Conservation (phyloP, 1,284 basidiomycete species). For the Heterobasidion occidentale region DNA sequence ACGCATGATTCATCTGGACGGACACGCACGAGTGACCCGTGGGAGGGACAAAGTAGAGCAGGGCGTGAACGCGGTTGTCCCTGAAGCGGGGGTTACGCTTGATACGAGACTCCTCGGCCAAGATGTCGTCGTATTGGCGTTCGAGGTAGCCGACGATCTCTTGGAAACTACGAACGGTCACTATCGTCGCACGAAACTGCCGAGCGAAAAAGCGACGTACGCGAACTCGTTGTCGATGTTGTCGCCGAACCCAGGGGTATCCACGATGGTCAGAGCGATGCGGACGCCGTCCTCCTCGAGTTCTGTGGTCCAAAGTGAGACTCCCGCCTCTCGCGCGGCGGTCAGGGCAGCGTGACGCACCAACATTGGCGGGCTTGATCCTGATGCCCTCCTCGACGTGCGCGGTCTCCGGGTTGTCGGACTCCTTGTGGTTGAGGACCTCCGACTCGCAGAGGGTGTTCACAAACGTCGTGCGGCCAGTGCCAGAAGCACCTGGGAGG, state of each 20-base stretch:
- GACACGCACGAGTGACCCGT: constrained; percentile 67
- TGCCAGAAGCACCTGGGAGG: constrained; percentile 81
- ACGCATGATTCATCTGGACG: background rate
- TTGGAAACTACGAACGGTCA: constrained; percentile 61
- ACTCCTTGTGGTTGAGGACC: constrained; percentile 80
- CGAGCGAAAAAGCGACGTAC: constrained; percentile 43
- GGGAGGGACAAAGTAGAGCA: constrained; percentile 98
- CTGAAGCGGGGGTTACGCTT: constrained; percentile 99
- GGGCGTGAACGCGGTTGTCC: constrained; percentile 93
- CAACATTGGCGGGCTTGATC: constrained; percentile 94
- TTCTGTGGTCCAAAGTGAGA: constrained; percentile 40
- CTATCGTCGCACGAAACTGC: background rate
- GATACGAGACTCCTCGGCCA: constrained; percentile 98
- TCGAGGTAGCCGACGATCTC: constrained; percentile 98
- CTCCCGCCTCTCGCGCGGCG: too few relatives aligned
- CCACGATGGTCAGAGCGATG: constrained; percentile 96
- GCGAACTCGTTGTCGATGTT: constrained; percentile 99
- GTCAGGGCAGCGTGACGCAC: constrained; percentile 38
- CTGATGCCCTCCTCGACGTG: constrained; percentile 92
- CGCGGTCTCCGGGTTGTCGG: constrained; percentile 82
- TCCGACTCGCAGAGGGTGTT: constrained; percentile 97
- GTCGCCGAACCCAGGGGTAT: constrained; percentile 98
- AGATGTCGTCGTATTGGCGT: constrained; percentile 98
- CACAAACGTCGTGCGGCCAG: constrained; percentile 95
- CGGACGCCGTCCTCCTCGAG: constrained; percentile 98